Evolutionary conservation across 2,329 filamentous ascomycete species (phyloP).

Genomic region (Sclerotinia minor): DNA sequence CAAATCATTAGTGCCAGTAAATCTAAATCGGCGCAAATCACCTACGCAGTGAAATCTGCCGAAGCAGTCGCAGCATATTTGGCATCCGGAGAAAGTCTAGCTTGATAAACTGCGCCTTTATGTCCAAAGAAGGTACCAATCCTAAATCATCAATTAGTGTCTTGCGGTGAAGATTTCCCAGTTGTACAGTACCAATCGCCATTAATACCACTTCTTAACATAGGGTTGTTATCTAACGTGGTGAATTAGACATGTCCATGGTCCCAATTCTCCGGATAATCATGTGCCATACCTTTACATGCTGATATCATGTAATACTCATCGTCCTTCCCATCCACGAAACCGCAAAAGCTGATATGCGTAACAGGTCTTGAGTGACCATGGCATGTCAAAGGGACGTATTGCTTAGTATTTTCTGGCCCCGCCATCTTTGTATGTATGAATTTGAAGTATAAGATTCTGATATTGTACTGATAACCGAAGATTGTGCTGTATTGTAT

Average conservation of each 20-base stretch:
- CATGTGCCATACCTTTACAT: slow-evolving; percentile 57
- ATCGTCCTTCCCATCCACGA: slow-evolving; percentile 53
- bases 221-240: slow-evolving; percentile 84
- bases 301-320: slow-evolving; percentile 74
- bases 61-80: slow-evolving; percentile 88
- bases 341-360: slow-evolving; percentile 69
- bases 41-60: slow-evolving; percentile 91
- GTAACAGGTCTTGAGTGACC: slow-evolving; percentile 74
- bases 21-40: slow-evolving; percentile 28
- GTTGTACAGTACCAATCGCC: slow-evolving; percentile 74
- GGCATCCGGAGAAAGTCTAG: slow-evolving; percentile 84
- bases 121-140: slow-evolving; percentile 98
- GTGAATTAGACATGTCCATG: slow-evolving; percentile 26
- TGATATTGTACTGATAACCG: not conserved
- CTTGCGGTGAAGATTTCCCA: slow-evolving; percentile 5
- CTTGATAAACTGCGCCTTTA: slow-evolving; percentile 98
- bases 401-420: slow-evolving; percentile 38
- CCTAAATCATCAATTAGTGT: slow-evolving; percentile 47
- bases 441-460: slow-evolving; percentile 8
- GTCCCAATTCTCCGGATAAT: not conserved
- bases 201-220: slow-evolving; percentile 94
- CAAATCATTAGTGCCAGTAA: slow-evolving; percentile 38
- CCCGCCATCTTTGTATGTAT: slow-evolving; percentile 34
- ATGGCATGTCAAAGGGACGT: slow-evolving; percentile 72
- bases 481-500: not conserved